Percentiles rank a stretch among this genome's conserved stretches.
Conservation (phyloP, 2,329 filamentous ascomycete genomes). For the Achaetomium macrosporum region DNA sequence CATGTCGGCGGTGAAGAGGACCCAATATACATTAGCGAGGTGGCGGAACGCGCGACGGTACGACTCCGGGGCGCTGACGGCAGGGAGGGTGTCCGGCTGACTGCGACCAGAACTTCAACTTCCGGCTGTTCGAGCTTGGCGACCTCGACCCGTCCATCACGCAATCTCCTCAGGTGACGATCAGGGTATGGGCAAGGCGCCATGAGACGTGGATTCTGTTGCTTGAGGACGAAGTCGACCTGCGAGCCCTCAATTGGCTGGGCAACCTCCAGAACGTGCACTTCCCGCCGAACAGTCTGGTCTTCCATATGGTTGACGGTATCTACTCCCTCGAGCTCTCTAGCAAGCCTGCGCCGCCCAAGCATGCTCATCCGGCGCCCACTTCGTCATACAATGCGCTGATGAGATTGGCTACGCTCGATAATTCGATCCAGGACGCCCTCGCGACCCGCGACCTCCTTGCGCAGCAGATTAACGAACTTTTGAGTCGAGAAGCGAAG, state of each 20-base stretch:
- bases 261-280: constrained; percentile 64
- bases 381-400: constrained; percentile 83
- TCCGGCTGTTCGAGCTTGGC: constrained; percentile 74
- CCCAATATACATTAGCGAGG: constrained; percentile 87
- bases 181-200: constrained; percentile 69
- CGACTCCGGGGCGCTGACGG: neutral
- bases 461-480: constrained; percentile 67
- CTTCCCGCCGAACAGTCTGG: constrained; percentile 73
- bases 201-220: constrained; percentile 55
- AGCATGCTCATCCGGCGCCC: constrained; percentile 44
- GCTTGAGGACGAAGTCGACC: constrained; percentile 64
- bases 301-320: constrained; percentile 82
- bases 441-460: constrained; percentile 69
- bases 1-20: constrained; percentile 61
- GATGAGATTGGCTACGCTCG: constrained; percentile 81
- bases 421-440: constrained; percentile 87
- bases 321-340: constrained; percentile 76
- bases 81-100: neutral
- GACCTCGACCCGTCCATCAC: constrained; percentile 57
- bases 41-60: constrained; percentile 67
- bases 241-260: constrained; percentile 72
- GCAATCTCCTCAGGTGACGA: constrained; percentile 56
- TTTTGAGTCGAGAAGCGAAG: constrained; percentile 39
- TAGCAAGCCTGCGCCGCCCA: constrained; percentile 43
- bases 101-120: constrained; percentile 68